phyloP scores from a whole-genome alignment of 2,329 filamentous ascomycete species.

The Cadophora malorum region DNA sequence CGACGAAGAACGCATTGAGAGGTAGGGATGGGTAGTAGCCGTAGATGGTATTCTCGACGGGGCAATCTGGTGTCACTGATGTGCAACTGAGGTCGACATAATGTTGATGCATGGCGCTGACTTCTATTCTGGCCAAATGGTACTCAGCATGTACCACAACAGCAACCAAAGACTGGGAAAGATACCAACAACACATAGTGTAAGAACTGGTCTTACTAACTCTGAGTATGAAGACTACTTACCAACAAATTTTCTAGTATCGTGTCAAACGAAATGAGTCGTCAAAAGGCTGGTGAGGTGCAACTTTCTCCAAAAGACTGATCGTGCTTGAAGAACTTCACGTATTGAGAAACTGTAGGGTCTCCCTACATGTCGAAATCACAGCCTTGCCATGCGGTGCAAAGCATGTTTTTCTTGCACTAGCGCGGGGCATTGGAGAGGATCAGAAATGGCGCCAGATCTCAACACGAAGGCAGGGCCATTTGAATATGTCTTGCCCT shows the following conservation, averaged over 20 bases:
- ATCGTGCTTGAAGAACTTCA: not conserved
- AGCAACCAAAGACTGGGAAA: not conserved
- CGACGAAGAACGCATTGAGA: slow-evolving; percentile 59
- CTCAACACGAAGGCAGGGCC: not conserved
- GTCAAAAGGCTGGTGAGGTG: not conserved
- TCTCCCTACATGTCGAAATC: not conserved
- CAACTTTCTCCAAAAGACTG: not conserved
- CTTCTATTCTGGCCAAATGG: not conserved
- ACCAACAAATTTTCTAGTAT: not conserved
- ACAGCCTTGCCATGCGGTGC: not conserved
- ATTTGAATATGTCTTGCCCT: not conserved
- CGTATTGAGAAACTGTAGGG: not conserved
- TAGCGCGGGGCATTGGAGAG: not conserved
- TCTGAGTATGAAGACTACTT: too few species aligned
- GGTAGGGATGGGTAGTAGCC: slow-evolving; percentile 59
- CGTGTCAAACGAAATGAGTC: not conserved
- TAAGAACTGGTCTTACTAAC: not conserved
- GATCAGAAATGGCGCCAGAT: too few species aligned
- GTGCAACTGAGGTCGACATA: not conserved
- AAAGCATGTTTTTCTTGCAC: not conserved
- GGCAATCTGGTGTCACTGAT: slow-evolving; percentile 39
- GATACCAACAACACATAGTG: not conserved
- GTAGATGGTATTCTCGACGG: slow-evolving; percentile 41
- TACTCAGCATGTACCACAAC: not conserved
- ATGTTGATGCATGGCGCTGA: not conserved